Evolutionary conservation across 108 stramenopile species (phyloP).

Genomic region (Aurantiochytrium sp.): DNA sequence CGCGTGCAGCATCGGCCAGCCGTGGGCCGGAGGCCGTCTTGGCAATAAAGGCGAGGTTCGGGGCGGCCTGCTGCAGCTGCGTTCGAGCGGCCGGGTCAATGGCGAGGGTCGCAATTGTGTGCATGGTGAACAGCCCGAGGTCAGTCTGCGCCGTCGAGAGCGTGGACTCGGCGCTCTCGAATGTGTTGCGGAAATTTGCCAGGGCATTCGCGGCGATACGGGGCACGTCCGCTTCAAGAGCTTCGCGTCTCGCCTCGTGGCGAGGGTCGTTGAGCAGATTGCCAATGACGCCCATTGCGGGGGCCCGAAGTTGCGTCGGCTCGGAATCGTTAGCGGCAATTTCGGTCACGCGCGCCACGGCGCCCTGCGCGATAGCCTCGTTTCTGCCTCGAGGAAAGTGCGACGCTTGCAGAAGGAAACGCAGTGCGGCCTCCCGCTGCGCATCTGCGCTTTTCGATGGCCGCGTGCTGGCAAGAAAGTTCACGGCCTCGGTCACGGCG

Average conservation of each 20-base stretch:
- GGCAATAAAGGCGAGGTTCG: not conserved
- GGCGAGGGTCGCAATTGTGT: not conserved
- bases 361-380: not conserved
- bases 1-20: not conserved
- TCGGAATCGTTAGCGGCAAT: not conserved
- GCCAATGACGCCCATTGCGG: not conserved
- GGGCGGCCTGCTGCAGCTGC: not conserved
- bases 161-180: not conserved
- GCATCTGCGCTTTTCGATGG: not conserved
- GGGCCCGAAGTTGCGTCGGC: not conserved
- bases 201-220: not conserved
- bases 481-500: not conserved
- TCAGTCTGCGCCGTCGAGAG: not conserved
- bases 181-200: no score
- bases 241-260: not conserved
- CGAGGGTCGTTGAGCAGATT: not conserved
- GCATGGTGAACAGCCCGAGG: not conserved
- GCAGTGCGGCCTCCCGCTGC: not conserved
- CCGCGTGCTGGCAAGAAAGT: not conserved
- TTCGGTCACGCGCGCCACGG: not conserved
- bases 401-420: not conserved
- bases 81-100: not conserved
- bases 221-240: not conserved
- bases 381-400: not conserved
- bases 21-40: not conserved